Conservation (phyloP, 352 stramenopile species). For the Globisporangium uncinulatum region DNA sequence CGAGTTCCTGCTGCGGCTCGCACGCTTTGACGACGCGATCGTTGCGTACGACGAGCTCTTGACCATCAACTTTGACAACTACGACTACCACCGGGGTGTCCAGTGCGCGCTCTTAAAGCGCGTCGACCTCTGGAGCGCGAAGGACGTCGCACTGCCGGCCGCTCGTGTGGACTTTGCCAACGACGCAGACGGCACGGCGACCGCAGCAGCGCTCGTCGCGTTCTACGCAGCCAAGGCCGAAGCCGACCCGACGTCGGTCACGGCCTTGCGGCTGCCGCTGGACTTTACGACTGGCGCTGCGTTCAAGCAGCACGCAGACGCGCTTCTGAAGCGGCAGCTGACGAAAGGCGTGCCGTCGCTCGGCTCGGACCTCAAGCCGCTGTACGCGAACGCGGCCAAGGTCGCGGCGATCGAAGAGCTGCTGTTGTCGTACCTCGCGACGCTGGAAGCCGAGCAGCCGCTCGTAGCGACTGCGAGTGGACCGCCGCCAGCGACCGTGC, state of each 20-base stretch:
- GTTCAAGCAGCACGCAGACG: constrained; percentile 66
- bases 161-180: constrained; percentile 46
- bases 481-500: constrained; percentile 25
- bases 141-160: constrained; percentile 35
- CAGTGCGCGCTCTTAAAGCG: constrained; percentile 75
- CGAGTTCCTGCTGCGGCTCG: constrained; percentile 59
- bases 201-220: constrained; percentile 39
- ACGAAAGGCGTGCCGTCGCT: constrained; percentile 92
- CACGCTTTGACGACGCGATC: constrained; percentile 59
- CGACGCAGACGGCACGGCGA: constrained; percentile 31
- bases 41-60: constrained; percentile 69
- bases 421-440: constrained; percentile 74
- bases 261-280: constrained; percentile 89
- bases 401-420: constrained; percentile 66
- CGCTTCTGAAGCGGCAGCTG: constrained; percentile 64
- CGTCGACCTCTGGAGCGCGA: constrained; percentile 42
- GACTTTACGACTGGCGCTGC: constrained; percentile 77
- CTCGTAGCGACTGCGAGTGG: constrained; percentile 24
- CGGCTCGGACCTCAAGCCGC: constrained; percentile 89
- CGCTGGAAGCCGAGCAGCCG: constrained; percentile 58
- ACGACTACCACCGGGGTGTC: constrained; percentile 80
- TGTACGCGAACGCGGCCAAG: constrained; percentile 74
- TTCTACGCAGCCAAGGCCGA: constrained; percentile 49
- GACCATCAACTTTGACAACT: constrained; percentile 90
- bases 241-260: constrained; percentile 60